These are phyloP conservation scores for Pinguiococcus pyrenoidosus DNA, from an alignment of 108 stramenopile species.

Conservation along the genomic window DNA sequence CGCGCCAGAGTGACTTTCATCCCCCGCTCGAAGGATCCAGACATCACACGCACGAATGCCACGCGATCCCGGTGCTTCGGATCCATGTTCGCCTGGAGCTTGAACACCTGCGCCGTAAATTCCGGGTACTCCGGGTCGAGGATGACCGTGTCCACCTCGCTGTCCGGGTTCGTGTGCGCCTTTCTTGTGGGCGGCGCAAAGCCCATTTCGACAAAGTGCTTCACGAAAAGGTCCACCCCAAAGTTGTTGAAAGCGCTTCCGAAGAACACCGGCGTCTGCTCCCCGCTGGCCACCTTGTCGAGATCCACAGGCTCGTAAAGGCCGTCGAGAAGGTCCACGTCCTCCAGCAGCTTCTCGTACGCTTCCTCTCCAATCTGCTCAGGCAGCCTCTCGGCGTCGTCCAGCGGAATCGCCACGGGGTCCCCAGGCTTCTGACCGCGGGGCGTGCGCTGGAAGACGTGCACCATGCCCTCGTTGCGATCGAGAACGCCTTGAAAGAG, in stretches of 20 bases:
- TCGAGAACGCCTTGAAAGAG: constrained; percentile 76
- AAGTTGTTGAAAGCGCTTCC: constrained; percentile 88
- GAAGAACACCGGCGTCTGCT: constrained; percentile 81
- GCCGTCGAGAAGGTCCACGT: constrained; percentile 65
- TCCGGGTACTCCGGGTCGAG: constrained; percentile 61
- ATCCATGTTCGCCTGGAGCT: constrained; percentile 90
- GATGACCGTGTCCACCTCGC: constrained; percentile 25
- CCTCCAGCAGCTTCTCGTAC: constrained; percentile 71
- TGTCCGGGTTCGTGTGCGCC: background rate
- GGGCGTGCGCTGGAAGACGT: constrained; percentile 56
- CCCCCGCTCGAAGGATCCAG: constrained; percentile 75
- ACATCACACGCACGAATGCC: constrained; percentile 76
- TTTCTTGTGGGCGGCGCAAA: constrained; percentile 18
- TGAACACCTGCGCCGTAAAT: constrained; percentile 88
- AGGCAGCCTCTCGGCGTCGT: constrained; percentile 47
- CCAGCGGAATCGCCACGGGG: constrained; percentile 17
- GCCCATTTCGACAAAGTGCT: constrained; percentile 22
- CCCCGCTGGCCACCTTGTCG: constrained; percentile 63
- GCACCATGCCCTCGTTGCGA: constrained; percentile 58
- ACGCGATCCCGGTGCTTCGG: constrained; percentile 87
- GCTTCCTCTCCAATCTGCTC: constrained; percentile 56
- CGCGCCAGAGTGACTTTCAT: constrained; percentile 62
- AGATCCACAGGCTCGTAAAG: constrained; percentile 67
- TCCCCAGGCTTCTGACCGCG: constrained; percentile 25
- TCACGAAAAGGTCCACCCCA: constrained; percentile 63